Percentiles rank a stretch among this genome's conserved stretches.
phyloP scores from a whole-genome alignment of 2,329 filamentous ascomycete species.

The Aspergillus sp. region DNA sequence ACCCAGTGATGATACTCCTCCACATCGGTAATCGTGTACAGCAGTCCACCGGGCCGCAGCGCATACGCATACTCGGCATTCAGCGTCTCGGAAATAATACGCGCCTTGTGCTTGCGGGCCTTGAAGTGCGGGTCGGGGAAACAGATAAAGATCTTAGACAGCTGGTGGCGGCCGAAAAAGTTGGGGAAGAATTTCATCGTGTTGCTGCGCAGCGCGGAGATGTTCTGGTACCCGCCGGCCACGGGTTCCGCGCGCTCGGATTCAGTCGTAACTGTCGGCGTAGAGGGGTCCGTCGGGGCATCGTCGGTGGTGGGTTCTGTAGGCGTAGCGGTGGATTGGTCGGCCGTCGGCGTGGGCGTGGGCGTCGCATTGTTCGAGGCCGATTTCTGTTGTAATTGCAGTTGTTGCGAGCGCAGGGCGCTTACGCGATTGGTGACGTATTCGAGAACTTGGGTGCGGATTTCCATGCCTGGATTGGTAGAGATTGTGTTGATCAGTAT shows the following conservation, averaged over 20 bases:
- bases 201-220: constrained; percentile 85
- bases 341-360: background rate
- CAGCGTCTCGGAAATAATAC: constrained; percentile 85
- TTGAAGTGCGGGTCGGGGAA: constrained; percentile 99
- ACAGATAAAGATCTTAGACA: constrained; percentile 93
- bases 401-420: constrained; percentile 63
- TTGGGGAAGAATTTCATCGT: constrained; percentile 99
- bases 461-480: constrained; percentile 71
- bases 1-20: constrained; percentile 94
- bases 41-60: constrained; percentile 74
- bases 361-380: constrained; percentile 4
- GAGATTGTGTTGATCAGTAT: too few species aligned
- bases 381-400: constrained; percentile 21
- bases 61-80: constrained; percentile 94
- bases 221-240: constrained; percentile 70
- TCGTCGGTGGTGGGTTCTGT: constrained; percentile 6
- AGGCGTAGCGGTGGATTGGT: background rate
- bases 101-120: constrained; percentile 90
- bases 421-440: constrained; percentile 86
- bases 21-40: constrained; percentile 98
- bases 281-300: background rate
- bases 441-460: constrained; percentile 83
- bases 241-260: constrained; percentile 19
- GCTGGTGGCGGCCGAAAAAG: constrained; percentile 79
- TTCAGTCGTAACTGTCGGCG: constrained; percentile 1